Conservation (phyloP, 768 basidiomycete species). For the Phanerodontia chrysosporium region DNA sequence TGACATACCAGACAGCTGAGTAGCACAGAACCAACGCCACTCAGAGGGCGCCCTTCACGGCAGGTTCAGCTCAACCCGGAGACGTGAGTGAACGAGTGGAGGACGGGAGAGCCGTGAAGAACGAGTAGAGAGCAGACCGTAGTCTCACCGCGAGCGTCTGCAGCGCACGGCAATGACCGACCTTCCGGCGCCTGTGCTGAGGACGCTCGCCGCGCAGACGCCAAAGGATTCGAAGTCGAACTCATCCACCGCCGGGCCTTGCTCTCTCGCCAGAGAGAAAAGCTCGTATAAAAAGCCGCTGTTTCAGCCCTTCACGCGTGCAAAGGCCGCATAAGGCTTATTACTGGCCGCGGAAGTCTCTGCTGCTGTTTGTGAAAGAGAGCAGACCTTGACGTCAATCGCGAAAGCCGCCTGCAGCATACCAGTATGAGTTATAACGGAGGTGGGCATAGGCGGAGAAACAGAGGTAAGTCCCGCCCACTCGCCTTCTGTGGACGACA, state of each 20-base stretch:
- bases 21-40: background rate
- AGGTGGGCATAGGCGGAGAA: conserved; percentile 17
- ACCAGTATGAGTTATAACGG: conserved; percentile 20
- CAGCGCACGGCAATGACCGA: background rate
- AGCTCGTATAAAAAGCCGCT: conserved; percentile 1
- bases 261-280: background rate
- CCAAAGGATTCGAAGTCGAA: background rate
- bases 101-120: background rate
- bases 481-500: too few species aligned
- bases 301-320: background rate
- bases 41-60: background rate
- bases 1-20: conserved; percentile 3
- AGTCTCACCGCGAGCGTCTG: background rate
- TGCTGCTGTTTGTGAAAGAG: background rate
- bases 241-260: conserved; percentile 2
- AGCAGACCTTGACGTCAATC: background rate
- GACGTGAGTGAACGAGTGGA: background rate
- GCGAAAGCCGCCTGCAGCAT: background rate
- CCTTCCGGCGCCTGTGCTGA: background rate
- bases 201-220: background rate
- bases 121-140: background rate
- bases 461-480: conserved; percentile 18
- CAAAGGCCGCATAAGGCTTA: background rate
- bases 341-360: background rate
- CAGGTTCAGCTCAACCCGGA: background rate